A percentile compares a stretch with the other conserved stretches of the same genome.
These are phyloP conservation scores for Sclerotiophoma versabilis DNA, from an alignment of 2,329 filamentous ascomycete species.

Conservation along the genomic window DNA sequence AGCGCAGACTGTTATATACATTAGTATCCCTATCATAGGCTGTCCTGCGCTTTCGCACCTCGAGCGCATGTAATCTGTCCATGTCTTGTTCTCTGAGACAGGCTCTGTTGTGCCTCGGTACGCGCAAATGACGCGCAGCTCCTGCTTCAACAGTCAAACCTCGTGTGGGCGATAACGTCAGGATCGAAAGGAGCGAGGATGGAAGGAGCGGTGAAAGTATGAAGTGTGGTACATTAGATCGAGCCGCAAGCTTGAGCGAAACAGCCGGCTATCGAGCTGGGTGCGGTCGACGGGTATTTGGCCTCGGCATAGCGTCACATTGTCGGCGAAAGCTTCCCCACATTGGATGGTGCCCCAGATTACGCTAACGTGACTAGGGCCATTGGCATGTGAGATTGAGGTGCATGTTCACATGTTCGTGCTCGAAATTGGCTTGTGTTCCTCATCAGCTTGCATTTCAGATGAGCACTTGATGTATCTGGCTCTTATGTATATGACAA, in stretches of 20 bases:
- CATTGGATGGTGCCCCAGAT: conserved; percentile 24
- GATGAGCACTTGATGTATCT: neutral
- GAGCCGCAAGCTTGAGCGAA: conserved; percentile 12
- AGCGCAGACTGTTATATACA: conserved; percentile 64
- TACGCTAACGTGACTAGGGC: conserved; percentile 28
- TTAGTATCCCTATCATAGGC: conserved; percentile 7
- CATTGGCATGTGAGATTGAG: conserved; percentile 36
- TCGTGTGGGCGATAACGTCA: neutral
- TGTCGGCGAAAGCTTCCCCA: conserved; percentile 42
- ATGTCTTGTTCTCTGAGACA: conserved; percentile 25
- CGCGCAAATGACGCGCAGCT: conserved; percentile 15
- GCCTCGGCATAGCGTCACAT: conserved; percentile 48
- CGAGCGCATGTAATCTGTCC: conserved; percentile 45
- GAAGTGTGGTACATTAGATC: conserved; percentile 11
- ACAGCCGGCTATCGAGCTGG: conserved; percentile 23
- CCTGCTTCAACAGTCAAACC: neutral
- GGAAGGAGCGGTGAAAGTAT: neutral
- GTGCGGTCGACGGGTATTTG: conserved; percentile 31
- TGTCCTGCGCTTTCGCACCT: conserved; percentile 25
- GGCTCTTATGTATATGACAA: too few species aligned
- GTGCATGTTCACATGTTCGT: conserved; percentile 26
- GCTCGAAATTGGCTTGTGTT: conserved; percentile 1
- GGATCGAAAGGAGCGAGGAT: neutral
- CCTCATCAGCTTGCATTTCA: too few species aligned
- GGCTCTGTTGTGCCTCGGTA: conserved; percentile 35